Percentiles rank a stretch among this genome's conserved stretches.
phyloP scores from a whole-genome alignment of 2,329 filamentous ascomycete species.

The Massarina eburnea region DNA sequence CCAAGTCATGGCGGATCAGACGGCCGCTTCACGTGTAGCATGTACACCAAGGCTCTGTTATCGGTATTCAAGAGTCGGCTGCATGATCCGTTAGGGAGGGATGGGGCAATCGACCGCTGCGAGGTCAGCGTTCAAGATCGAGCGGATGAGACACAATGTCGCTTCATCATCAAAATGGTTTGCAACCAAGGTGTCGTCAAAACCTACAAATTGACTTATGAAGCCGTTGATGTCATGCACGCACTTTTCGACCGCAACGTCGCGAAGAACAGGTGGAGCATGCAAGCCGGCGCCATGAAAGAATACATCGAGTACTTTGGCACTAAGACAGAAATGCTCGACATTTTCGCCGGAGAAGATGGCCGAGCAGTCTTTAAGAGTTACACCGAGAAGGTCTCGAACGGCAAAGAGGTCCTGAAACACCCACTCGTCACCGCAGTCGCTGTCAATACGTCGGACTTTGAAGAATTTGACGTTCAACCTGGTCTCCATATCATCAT shows the following conservation, averaged over 20 bases:
- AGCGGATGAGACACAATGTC: conserved; percentile 66
- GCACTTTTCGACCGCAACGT: conserved; percentile 71
- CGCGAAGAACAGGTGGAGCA: conserved; percentile 70
- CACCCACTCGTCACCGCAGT: conserved; percentile 81
- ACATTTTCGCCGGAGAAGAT: conserved; percentile 69
- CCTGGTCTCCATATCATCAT: conserved; percentile 78
- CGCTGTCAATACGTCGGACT: conserved; percentile 73
- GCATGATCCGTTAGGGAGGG: conserved; percentile 65
- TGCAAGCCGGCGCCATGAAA: conserved; percentile 69
- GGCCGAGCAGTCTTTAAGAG: conserved; percentile 74
- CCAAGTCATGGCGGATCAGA: conserved; percentile 36
- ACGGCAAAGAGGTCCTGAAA: conserved; percentile 72
- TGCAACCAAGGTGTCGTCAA: conserved; percentile 78
- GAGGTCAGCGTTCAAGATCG: conserved; percentile 74
- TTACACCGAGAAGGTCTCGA: conserved; percentile 77
- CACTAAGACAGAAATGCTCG: conserved; percentile 76
- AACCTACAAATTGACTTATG: conserved; percentile 75
- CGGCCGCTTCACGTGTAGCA: conserved; percentile 69
- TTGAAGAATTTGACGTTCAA: conserved; percentile 72
- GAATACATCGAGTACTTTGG: conserved; percentile 81
- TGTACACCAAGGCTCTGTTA: conserved; percentile 69
- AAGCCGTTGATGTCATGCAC: conserved; percentile 71
- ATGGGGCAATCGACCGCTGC: conserved; percentile 72
- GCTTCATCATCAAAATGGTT: conserved; percentile 72
- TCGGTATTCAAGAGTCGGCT: conserved; percentile 73